Evolutionary conservation across 768 basidiomycete species (phyloP).

Genomic region (Lyophyllum shimeji): DNA sequence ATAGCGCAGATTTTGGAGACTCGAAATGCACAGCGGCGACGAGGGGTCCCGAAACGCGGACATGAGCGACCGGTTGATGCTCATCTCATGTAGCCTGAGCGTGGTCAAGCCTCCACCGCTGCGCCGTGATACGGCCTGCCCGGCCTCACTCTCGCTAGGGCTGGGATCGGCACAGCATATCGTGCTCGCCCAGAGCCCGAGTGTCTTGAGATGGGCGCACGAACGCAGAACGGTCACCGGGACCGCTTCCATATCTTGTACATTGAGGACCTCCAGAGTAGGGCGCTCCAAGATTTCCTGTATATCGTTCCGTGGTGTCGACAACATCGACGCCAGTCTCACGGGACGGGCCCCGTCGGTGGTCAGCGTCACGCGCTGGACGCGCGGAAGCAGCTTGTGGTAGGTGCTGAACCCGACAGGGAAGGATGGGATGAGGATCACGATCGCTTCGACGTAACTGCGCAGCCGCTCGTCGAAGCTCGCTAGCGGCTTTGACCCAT

Average conservation of each 20-base stretch:
- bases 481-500: too few species aligned
- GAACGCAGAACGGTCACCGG: neutral
- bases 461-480: too few species aligned
- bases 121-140: too few species aligned
- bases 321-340: neutral
- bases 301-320: neutral
- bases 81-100: neutral
- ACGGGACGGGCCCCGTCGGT: too few species aligned
- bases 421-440: too few species aligned
- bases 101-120: neutral
- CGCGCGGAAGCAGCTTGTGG: too few species aligned
- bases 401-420: too few species aligned
- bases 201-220: neutral
- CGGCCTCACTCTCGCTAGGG: too few species aligned
- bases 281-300: neutral
- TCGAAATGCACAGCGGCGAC: neutral
- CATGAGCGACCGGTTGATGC: neutral
- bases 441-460: too few species aligned
- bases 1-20: neutral
- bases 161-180: neutral
- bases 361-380: too few species aligned
- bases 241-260: neutral
- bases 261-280: neutral
- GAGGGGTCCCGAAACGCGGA: neutral
- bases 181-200: neutral